These are phyloP conservation scores for Globisporangium ultimum DNA, from an alignment of 352 stramenopile genomes.

Conservation along the genomic window DNA sequence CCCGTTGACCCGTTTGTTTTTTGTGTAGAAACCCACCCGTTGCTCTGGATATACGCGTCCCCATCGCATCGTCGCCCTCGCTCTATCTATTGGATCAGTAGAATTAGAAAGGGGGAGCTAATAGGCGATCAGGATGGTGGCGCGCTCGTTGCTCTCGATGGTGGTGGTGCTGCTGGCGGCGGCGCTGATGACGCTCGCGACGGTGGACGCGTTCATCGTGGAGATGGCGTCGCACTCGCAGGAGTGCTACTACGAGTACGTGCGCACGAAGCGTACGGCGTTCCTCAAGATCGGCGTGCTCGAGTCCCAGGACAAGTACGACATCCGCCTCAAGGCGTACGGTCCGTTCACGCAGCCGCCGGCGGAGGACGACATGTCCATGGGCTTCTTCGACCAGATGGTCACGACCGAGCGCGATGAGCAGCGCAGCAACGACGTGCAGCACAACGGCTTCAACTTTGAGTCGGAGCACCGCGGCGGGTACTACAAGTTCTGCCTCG, in stretches of 20 bases:
- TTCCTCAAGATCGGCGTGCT: conserved; percentile 80
- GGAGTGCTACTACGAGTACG: conserved; percentile 85
- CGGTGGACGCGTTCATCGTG: conserved; percentile 47
- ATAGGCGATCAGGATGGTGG: no score
- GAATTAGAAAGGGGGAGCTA: no score
- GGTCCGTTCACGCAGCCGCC: conserved; percentile 59
- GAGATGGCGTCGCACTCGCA: conserved; percentile 43
- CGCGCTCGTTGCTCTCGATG: conserved; percentile 20
- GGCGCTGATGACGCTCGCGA: conserved; percentile 17
- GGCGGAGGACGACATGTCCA: conserved; percentile 36
- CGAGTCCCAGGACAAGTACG: conserved; percentile 63
- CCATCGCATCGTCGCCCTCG: background rate
- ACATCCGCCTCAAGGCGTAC: conserved; percentile 75
- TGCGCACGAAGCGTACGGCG: conserved; percentile 82
- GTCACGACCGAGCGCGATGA: conserved; percentile 57
- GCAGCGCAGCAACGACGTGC: conserved; percentile 65
- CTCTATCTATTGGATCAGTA: background rate
- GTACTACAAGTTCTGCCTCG: conserved; percentile 85
- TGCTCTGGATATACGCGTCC: background rate
- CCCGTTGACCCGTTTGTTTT: no score
- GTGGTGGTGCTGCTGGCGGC: conserved; percentile 3
- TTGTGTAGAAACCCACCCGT: no score
- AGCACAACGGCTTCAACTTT: conserved; percentile 87
- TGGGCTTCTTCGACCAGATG: conserved; percentile 78
- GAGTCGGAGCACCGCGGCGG: conserved; percentile 78